Conservation (phyloP, 352 stramenopile species). For the Saprolegnia diclina region DNA sequence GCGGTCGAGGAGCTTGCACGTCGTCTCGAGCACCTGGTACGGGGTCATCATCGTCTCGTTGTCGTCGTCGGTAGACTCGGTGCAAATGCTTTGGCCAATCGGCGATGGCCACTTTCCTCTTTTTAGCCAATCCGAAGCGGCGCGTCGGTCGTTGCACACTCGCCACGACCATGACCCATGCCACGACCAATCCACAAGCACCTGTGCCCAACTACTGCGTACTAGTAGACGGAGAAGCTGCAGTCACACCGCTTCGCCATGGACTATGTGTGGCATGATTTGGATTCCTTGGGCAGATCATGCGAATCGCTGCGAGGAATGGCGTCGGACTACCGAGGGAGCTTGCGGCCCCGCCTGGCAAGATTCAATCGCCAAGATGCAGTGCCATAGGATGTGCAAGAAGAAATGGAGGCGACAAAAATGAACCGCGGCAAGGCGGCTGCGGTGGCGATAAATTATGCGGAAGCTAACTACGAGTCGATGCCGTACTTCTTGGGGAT, state of each 20-base stretch:
- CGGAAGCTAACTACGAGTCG: not conserved
- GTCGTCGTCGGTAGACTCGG: not conserved
- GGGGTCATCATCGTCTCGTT: not conserved
- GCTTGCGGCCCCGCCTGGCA: no score
- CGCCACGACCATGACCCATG: no score
- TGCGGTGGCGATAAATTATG: conserved; percentile 4
- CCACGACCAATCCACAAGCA: no score
- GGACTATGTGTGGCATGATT: no score
- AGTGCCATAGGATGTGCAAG: not conserved
- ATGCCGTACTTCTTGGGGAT: conserved; percentile 19
- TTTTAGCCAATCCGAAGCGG: not conserved
- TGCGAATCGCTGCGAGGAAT: no score
- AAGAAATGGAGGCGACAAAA: not conserved
- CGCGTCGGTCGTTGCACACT: no score
- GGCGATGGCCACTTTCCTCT: not conserved
- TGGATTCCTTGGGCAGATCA: no score
- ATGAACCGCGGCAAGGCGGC: not conserved
- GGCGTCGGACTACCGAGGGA: no score
- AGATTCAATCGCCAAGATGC: not conserved
- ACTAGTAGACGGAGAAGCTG: no score
- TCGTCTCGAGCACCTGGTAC: conserved; percentile 45
- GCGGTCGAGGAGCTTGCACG: conserved; percentile 79
- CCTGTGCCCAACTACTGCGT: no score
- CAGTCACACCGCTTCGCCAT: no score
- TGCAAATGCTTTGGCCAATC: not conserved